Evolutionary conservation across 306 rosid species (phyloP).

Genomic region (Datisca glomerata): DNA sequence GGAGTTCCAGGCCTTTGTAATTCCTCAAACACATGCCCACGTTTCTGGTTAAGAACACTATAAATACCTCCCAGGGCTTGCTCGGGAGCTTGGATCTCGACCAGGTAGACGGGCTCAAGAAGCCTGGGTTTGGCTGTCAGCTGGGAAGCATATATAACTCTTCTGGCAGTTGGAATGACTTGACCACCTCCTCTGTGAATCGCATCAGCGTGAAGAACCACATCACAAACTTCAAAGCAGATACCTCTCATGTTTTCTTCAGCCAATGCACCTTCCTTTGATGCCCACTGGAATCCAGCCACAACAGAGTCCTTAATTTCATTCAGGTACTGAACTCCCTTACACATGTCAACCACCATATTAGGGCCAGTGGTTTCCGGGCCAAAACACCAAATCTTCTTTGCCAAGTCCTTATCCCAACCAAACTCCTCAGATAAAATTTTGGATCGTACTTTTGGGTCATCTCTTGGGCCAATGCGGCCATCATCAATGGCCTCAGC

Average conservation of each 20-base stretch:
- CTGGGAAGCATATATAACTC: conserved; percentile 50
- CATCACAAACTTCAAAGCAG: conserved; percentile 52
- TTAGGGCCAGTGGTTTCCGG: conserved; percentile 49
- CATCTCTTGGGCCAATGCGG: conserved; percentile 46
- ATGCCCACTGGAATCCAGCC: conserved; percentile 59
- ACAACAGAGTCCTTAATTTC: conserved; percentile 58
- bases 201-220: conserved; percentile 52
- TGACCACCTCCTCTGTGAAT: conserved; percentile 62
- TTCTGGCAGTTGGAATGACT: conserved; percentile 47
- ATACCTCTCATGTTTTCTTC: conserved; percentile 60
- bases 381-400: conserved; percentile 58
- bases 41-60: conserved; percentile 48
- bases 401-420: conserved; percentile 60
- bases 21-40: conserved; percentile 54
- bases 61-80: conserved; percentile 53
- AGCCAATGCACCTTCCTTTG: conserved; percentile 50
- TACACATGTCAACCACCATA: conserved; percentile 56
- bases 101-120: conserved; percentile 43
- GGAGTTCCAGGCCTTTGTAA: conserved; percentile 54
- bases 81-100: conserved; percentile 47
- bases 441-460: conserved; percentile 34
- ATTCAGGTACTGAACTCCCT: conserved; percentile 55
- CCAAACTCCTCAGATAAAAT: conserved; percentile 44
- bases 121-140: conserved; percentile 51
- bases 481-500: conserved; percentile 56